Evolutionary conservation across 768 basidiomycete genomes (phyloP), one percentile per base, ranked within the genome.

Genomic region (Mrakia gelida): DNA sequence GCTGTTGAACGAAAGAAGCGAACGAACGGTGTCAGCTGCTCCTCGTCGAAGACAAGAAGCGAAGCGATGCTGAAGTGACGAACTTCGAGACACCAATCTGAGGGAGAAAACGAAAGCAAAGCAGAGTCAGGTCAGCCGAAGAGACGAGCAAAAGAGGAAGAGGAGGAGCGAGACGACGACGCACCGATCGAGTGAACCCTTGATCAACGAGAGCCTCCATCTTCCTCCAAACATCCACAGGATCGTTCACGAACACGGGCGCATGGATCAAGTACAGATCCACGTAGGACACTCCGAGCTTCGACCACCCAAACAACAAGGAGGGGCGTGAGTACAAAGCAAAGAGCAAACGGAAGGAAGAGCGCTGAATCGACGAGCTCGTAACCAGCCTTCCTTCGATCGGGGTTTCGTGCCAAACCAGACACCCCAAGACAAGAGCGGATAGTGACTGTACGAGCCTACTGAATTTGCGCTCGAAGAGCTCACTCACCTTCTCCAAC

Each of bases 181-280:
- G 18, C 21, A 73, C 71, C 32, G 52, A 79, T 43, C 70, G 70
- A 11, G 56, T 74, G 38, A 79, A 38, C 7, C 78, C 78, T 8
- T 23, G 28, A 15, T 75, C 78, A 15, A 75, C 75, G 59, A 79
- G 74, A 1, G 32, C 16, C 32, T 79, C 78, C 28, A 79, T 63
- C 32, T 75, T 54, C 7, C 28, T 28, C 78, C 78, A 79, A 4
- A 75, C 59, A 28, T 79, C 56, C 16, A 41, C 41, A 32, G 63
- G 2, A 68, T 75, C 30, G 7, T 23, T 43, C 1, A 56, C 61
- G 52, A 75, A 49, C 13, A 9, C 52, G 0, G 82, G 82, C 34
- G 73, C 81, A 81, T 92, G 91, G 73, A 92, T 86, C 77, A 92
- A 84, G 83, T 88, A 91, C 75, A 91, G 82, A 81, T 91, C 90